Evolutionary conservation across 331 rosid genomes (phyloP).

Genomic region (Cucumis variabilis): DNA sequence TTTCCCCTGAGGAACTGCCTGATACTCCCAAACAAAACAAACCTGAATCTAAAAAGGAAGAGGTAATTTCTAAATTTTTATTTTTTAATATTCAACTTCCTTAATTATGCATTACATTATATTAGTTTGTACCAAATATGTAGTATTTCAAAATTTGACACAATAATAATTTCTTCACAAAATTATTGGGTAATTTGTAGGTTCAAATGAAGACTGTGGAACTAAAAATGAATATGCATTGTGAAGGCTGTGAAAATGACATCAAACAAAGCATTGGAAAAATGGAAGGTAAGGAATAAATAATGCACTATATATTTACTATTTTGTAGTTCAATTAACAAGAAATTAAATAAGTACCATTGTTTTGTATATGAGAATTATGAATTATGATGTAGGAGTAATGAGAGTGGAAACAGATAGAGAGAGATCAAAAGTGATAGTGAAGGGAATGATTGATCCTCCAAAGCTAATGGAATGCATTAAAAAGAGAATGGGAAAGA

Average conservation of each 20-base stretch:
- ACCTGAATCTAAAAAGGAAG: slow-evolving; percentile 40
- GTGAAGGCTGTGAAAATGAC: slow-evolving; percentile 75
- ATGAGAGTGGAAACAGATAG: slow-evolving; percentile 52
- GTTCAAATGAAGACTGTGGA: slow-evolving; percentile 50
- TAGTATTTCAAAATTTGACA: too few species aligned
- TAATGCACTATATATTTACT: too few species aligned
- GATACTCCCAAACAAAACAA: background rate
- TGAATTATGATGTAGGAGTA: slow-evolving; percentile 47
- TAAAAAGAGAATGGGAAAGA: slow-evolving; percentile 59
- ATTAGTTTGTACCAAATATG: too few species aligned
- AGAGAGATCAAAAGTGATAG: slow-evolving; percentile 61
- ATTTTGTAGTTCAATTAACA: too few species aligned
- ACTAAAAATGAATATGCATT: slow-evolving; percentile 71
- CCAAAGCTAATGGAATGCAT: slow-evolving; percentile 43
- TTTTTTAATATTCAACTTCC: too few species aligned
- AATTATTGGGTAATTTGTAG: slow-evolving; percentile 25
- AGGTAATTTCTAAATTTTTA: slow-evolving; percentile 32
- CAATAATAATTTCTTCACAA: too few species aligned
- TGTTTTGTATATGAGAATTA: too few species aligned
- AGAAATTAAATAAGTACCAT: too few species aligned
- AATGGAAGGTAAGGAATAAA: slow-evolving; percentile 53
- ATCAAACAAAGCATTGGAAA: slow-evolving; percentile 51
- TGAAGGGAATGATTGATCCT: slow-evolving; percentile 63
- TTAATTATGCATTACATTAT: too few species aligned
- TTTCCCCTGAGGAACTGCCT: slow-evolving; percentile 40